Conservation (phyloP, 2,329 filamentous ascomycete species). For the Pseudogymnoascus sp. region DNA sequence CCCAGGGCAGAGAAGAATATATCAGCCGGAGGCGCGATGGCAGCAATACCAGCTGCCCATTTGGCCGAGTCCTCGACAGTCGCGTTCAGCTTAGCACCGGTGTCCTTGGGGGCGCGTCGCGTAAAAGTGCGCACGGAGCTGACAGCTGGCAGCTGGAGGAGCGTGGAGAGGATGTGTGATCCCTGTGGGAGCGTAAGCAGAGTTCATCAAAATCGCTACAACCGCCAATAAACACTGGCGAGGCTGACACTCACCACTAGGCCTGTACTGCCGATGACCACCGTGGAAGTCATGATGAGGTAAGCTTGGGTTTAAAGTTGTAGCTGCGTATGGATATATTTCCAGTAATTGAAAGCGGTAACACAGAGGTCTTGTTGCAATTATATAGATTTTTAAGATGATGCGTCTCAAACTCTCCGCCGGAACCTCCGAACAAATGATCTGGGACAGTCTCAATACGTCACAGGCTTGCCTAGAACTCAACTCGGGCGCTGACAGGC, state of each 20-base stretch:
- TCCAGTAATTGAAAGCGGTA: not conserved
- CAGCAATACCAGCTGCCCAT: slow-evolving; percentile 57
- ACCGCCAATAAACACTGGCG: not conserved
- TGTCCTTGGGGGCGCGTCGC: slow-evolving; percentile 50
- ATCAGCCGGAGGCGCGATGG: slow-evolving; percentile 46
- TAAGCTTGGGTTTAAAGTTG: not conserved
- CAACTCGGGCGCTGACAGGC: not conserved
- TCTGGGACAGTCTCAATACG: not conserved
- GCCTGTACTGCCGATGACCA: slow-evolving; percentile 38
- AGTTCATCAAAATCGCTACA: not conserved
- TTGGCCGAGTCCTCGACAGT: slow-evolving; percentile 57
- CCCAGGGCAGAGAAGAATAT: slow-evolving; percentile 74
- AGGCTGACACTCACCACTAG: slow-evolving; percentile 35
- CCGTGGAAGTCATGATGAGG: slow-evolving; percentile 35
- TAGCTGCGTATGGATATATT: not conserved
- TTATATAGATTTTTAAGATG: not conserved
- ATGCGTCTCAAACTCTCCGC: not conserved
- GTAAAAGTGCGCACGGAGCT: slow-evolving; percentile 50
- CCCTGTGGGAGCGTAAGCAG: slow-evolving; percentile 36
- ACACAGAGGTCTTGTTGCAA: not conserved
- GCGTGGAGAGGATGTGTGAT: slow-evolving; percentile 61
- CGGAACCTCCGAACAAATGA: not conserved
- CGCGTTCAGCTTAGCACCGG: slow-evolving; percentile 52
- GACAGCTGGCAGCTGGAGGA: slow-evolving; percentile 48
- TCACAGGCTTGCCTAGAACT: not conserved